Percentiles rank a stretch among this genome's conserved stretches.
These are phyloP conservation scores for Eucalyptus microcorys DNA, from an alignment of 345 rosid species.

Conservation along the genomic window DNA sequence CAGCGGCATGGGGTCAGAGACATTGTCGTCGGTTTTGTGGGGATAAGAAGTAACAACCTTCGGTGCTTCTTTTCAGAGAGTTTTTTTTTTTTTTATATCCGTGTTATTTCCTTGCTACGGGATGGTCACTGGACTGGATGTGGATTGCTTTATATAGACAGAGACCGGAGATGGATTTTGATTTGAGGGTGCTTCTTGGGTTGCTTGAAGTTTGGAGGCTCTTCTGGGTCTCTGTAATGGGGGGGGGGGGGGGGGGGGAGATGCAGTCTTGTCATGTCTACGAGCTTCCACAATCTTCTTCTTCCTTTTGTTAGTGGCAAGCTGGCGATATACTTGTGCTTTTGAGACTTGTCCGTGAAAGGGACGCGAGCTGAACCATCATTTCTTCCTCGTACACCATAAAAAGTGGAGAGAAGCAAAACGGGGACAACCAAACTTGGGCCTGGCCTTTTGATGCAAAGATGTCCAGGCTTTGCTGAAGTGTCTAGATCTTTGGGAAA, in stretches of 20 bases:
- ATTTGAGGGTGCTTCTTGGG: background rate
- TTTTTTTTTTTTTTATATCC: background rate
- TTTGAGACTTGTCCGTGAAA: background rate
- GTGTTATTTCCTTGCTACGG: background rate
- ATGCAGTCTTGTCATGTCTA: background rate
- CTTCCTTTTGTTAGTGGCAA: background rate
- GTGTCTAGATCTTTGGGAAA: background rate
- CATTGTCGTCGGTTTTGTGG: background rate
- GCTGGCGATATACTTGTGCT: background rate
- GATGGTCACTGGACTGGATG: background rate
- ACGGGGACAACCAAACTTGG: background rate
- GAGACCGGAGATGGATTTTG: background rate
- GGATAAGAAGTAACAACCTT: background rate
- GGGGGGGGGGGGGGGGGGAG: background rate
- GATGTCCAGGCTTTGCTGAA: background rate
- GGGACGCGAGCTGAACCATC: background rate
- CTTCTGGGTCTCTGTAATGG: background rate
- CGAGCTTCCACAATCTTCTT: background rate
- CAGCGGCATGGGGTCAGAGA: background rate
- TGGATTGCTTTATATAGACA: background rate
- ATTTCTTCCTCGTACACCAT: accelerated
- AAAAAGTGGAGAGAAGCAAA: background rate
- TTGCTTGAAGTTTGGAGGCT: background rate
- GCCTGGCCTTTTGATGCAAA: background rate
- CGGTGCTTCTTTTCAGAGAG: background rate